Evolutionary conservation across 2,329 filamentous ascomycete species (phyloP), one percentile per base, ranked within the genome.

Genomic region (Fusarium pilosicola): DNA sequence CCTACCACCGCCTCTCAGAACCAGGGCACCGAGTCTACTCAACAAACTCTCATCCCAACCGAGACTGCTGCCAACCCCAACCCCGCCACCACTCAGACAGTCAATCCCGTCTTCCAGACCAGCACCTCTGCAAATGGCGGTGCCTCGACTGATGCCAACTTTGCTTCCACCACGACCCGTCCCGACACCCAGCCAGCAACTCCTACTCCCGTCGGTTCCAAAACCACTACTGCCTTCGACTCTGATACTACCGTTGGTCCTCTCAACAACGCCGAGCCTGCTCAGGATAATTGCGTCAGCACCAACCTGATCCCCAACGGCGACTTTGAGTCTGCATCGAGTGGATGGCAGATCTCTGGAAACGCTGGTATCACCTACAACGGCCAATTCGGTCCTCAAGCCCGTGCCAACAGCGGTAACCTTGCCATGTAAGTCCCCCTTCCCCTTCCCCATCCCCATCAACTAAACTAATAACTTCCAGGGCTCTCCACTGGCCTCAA

Each of bases 401-500:
- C 62, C 6, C 38, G 24, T 18, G 36, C 44, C 20, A 46, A 61
- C 39, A 55, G 46, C 3, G 68, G 68, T 0, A 28, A 63, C 24
- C 28, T 39, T 5, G 45, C 64, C 18, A 28, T 55, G 63, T 62
- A 68, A 62, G 66, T 39, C 9, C 15, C 17, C 13, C 8, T 7
- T 4, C 12, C 4, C 3, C n/a, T n/a, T 4, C 12, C 3, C 3
- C 1, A 3, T 18, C 4, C 5, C 1, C 14, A 14, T 28, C 3
- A 7, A 20, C 13, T 3, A 9, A 6, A 6, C 55, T 68, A 39
- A 69, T 39, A 7, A 13, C 0, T 11, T 8, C 6, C 30, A 69
- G 67, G 13, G 62, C 46, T 8, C 18, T 70, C 4, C 44, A 28
- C 24, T 70, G 68, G 68, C 68, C 66, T 30, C 36, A 41, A 22